Evolutionary conservation across 768 basidiomycete species (phyloP).

Genomic region (Lentinula sp.): DNA sequence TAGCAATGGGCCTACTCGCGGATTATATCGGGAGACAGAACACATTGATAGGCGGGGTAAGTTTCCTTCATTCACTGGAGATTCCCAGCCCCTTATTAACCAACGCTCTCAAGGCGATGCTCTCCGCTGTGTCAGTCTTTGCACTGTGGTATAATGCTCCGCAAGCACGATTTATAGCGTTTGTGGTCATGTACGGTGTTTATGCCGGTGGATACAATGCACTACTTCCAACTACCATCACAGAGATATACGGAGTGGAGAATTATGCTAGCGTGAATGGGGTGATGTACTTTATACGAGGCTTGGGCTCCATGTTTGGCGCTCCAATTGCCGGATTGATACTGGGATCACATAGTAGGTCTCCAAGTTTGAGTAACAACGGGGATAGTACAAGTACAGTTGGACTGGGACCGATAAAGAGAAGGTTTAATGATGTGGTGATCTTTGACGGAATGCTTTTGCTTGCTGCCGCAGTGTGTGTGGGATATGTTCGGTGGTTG

Average conservation of each 20-base stretch:
- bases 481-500: conserved; percentile 34
- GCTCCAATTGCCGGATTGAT: conserved; percentile 37
- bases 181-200: conserved; percentile 35
- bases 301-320: conserved; percentile 32
- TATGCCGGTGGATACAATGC: conserved; percentile 40
- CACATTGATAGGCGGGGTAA: conserved; percentile 22
- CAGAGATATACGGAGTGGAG: conserved; percentile 36
- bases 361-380: background rate
- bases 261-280: conserved; percentile 37
- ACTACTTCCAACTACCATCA: conserved; percentile 35
- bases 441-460: conserved; percentile 31
- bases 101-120: conserved; percentile 22
- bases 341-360: conserved; percentile 25
- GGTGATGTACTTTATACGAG: conserved; percentile 35
- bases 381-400: background rate
- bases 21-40: conserved; percentile 38
- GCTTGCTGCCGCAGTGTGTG: conserved; percentile 28
- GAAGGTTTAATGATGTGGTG: conserved; percentile 29
- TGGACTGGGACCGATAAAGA: conserved; percentile 13
- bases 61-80: conserved; percentile 21
- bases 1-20: conserved; percentile 34
- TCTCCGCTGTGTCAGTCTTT: conserved; percentile 32
- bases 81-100: background rate
- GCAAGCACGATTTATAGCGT: conserved; percentile 30
- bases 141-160: conserved; percentile 36